Percentiles rank a stretch among this genome's conserved stretches.
Conservation (phyloP, 352 stramenopile species). For the Sclerospora graminicola region DNA sequence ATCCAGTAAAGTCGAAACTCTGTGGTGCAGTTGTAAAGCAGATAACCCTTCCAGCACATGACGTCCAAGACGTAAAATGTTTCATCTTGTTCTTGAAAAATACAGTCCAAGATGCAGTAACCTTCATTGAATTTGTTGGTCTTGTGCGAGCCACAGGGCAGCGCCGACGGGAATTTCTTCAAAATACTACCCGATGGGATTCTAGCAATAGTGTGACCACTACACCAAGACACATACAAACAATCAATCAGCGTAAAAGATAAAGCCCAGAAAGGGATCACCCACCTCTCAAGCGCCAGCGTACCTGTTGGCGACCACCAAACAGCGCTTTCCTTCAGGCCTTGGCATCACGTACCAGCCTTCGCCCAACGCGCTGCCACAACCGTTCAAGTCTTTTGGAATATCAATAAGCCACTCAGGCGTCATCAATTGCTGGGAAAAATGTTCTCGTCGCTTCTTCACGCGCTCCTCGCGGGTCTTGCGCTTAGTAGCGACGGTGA, state of each 20-base stretch:
- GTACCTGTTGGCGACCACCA: conserved; percentile 83
- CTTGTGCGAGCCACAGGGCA: conserved; percentile 76
- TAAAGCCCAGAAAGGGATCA: not conserved
- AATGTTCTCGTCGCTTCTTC: conserved; percentile 63
- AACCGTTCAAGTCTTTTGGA: conserved; percentile 75
- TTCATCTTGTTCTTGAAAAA: conserved; percentile 82
- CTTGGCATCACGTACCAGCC: conserved; percentile 88
- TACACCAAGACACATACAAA: conserved; percentile 9
- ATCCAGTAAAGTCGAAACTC: conserved; percentile 90
- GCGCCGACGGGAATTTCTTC: conserved; percentile 78
- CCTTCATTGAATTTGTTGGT: conserved; percentile 55
- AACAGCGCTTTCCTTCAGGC: conserved; percentile 85
- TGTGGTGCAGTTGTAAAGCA: conserved; percentile 89
- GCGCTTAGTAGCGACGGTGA: conserved; percentile 24
- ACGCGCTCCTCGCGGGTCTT: conserved; percentile 68
- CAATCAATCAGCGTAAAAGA: not conserved
- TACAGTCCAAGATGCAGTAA: conserved; percentile 88
- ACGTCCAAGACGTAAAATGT: conserved; percentile 91
- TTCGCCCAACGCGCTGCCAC: conserved; percentile 44
- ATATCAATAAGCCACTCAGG: conserved; percentile 88
- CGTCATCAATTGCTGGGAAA: conserved; percentile 73
- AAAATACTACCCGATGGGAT: conserved; percentile 69
- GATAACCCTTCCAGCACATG: conserved; percentile 91
- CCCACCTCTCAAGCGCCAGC: not conserved
- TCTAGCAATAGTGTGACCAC: conserved; percentile 67